Base-by-base conservation (phyloP, 1,284 basidiomycete species). In the Tilletia walkeri region DNA sequence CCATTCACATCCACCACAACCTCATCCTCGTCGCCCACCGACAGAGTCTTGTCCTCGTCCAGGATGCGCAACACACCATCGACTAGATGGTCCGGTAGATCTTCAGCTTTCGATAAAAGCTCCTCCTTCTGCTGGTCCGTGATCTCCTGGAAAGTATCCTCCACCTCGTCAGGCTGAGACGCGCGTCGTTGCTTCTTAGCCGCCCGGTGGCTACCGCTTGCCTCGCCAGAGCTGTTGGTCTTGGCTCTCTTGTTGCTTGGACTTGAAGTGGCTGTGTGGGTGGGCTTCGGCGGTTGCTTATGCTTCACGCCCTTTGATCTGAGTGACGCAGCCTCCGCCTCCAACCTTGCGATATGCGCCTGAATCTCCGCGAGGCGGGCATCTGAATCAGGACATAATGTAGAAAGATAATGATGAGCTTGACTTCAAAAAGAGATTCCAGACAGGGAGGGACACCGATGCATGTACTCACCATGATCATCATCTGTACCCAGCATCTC, bases 401-500 rank as follows among this genome's bases (percentile, higher is more conserved):
- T n/a, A n/a, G n/a, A n/a, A n/a, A n/a, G n/a, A n/a, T n/a, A 48
- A 18, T 18, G 18, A 48, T 7, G 47, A 48, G 9, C 9, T 48
- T 7, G 7, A 18, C 47, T 7, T 48, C 47, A 48, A 18, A 7
- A 48, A 18, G 7, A 9, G 47, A 9, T 18, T 18, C 9, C 47
- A 9, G 47, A 18, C 18, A n/a, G n/a, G n/a, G n/a, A 10, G 53
- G n/a, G 30, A 30, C 24, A 12, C 56, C n/a, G n/a, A n/a, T n/a
- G n/a, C 6, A 16, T 30, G 14, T 7, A 53, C 59, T 81, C 78
- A 9, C 80, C 80, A n/a, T n/a, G n/a, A 2, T 79, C 80, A 4
- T 78, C 81, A 7, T 76, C 78, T 36, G 77, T 85, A 24, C 85
- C 85, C n/a, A 85, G 86, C 34, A 82, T 84, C 45, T 86, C 84